Percentiles rank a stretch among this genome's conserved stretches.
These are phyloP conservation scores for Pleurotus cornucopiae DNA, from an alignment of 768 basidiomycete genomes.

Conservation along the genomic window DNA sequence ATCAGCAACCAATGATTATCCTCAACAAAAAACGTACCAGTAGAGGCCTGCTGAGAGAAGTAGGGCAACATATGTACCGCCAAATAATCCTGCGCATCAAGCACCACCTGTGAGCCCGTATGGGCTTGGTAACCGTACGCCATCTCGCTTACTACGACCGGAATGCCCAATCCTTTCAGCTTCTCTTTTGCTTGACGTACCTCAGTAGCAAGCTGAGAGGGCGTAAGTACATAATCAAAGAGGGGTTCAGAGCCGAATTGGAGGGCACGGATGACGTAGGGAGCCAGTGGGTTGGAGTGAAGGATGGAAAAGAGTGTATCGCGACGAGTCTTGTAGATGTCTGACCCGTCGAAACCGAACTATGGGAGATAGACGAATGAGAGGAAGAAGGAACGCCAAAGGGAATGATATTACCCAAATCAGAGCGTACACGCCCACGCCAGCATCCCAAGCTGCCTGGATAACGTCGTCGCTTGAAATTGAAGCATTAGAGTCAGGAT, in stretches of 20 bases:
- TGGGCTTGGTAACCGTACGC: constrained; percentile 53
- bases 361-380: constrained; percentile 14
- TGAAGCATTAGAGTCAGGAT: background rate
- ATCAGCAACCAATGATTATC: background rate
- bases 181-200: constrained; percentile 45
- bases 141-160: constrained; percentile 66
- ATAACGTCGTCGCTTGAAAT: constrained; percentile 47
- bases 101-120: constrained; percentile 47
- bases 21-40: constrained; percentile 28
- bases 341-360: constrained; percentile 45
- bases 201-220: constrained; percentile 45
- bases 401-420: constrained; percentile 49
- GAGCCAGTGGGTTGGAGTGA: constrained; percentile 56
- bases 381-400: background rate
- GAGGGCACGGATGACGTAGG: constrained; percentile 59
- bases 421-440: constrained; percentile 69
- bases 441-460: constrained; percentile 63
- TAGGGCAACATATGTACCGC: constrained; percentile 72
- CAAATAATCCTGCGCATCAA: constrained; percentile 57
- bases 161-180: constrained; percentile 51
- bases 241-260: constrained; percentile 75
- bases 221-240: constrained; percentile 51
- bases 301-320: constrained; percentile 47
- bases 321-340: constrained; percentile 52
- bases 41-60: constrained; percentile 54